Percentiles rank a stretch among this genome's conserved stretches.
phyloP scores from a whole-genome alignment of 2,329 filamentous ascomycete species.

The Magnaporthiopsis rhizophila region DNA sequence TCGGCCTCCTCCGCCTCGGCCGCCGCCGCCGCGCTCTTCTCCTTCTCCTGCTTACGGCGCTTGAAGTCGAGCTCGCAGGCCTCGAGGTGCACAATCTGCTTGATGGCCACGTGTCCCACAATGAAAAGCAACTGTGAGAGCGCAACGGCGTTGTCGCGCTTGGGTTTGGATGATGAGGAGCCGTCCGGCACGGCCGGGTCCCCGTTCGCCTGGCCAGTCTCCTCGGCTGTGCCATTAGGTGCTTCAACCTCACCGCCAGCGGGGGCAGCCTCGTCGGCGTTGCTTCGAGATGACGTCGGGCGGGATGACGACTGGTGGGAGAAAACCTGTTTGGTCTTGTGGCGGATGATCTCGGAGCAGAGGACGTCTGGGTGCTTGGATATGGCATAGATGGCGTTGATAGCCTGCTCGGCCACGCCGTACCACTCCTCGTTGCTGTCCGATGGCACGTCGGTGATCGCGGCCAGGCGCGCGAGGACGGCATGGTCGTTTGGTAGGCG shows the following conservation, averaged over 20 bases:
- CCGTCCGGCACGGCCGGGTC: not conserved
- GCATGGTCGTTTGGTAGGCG: slow-evolving; percentile 89
- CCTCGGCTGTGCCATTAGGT: not conserved
- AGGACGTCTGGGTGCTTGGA: slow-evolving; percentile 91
- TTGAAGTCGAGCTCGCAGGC: slow-evolving; percentile 98
- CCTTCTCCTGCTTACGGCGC: slow-evolving; percentile 83
- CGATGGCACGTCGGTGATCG: slow-evolving; percentile 76
- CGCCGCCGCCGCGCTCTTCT: slow-evolving; percentile 51
- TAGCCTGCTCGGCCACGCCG: slow-evolving; percentile 90
- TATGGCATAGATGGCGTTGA: slow-evolving; percentile 88
- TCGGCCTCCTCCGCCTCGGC: slow-evolving; percentile 31
- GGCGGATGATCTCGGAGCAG: slow-evolving; percentile 81
- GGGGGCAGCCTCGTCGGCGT: slow-evolving; percentile 11
- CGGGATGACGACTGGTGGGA: slow-evolving; percentile 18
- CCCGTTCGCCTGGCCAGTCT: not conserved
- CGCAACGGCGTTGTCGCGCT: slow-evolving; percentile 62
- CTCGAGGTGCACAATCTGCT: slow-evolving; percentile 97
- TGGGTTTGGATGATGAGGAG: slow-evolving; percentile 26
- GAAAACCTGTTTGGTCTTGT: slow-evolving; percentile 81
- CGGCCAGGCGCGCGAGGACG: slow-evolving; percentile 70
- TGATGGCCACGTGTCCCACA: slow-evolving; percentile 93
- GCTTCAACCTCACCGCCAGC: slow-evolving; percentile 14
- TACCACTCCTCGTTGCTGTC: slow-evolving; percentile 76
- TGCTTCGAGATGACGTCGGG: not conserved
- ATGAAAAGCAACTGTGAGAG: slow-evolving; percentile 91